Evolutionary conservation across 176 grass and related monocot genomes (phyloP).

Genomic region (Saccharum spontaneum): DNA sequence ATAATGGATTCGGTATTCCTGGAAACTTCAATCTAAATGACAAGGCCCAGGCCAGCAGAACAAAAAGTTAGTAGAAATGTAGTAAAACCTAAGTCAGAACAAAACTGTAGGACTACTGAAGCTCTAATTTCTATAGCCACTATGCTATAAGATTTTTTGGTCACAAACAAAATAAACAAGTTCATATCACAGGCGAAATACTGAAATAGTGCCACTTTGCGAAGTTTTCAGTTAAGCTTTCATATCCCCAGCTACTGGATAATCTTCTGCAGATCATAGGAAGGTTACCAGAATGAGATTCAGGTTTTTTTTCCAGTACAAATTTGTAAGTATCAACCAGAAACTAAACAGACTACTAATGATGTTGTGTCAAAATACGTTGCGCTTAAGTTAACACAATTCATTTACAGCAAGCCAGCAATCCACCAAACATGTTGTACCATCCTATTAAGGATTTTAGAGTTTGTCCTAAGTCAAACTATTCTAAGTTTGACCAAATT

Average conservation of each 20-base stretch:
- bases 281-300: background rate
- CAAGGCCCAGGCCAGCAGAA: too few species aligned
- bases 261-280: background rate
- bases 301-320: too few species aligned
- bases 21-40: too few species aligned
- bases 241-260: background rate
- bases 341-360: constrained; percentile 8
- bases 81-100: background rate
- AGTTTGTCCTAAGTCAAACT: too few species aligned
- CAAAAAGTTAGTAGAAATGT: background rate
- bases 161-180: background rate
- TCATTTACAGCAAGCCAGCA: constrained; percentile 2
- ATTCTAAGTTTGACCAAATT: too few species aligned
- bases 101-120: background rate
- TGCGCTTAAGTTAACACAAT: constrained; percentile 10
- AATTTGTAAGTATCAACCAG: too few species aligned
- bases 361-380: background rate
- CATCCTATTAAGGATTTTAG: background rate
- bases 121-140: background rate
- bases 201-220: background rate
- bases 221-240: background rate
- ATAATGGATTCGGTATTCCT: too few species aligned
- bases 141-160: background rate
- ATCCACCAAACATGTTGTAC: background rate
- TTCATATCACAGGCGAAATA: background rate